Conservation (phyloP, 2,329 filamentous ascomycete genomes). For the Colletotrichum australisinense region DNA sequence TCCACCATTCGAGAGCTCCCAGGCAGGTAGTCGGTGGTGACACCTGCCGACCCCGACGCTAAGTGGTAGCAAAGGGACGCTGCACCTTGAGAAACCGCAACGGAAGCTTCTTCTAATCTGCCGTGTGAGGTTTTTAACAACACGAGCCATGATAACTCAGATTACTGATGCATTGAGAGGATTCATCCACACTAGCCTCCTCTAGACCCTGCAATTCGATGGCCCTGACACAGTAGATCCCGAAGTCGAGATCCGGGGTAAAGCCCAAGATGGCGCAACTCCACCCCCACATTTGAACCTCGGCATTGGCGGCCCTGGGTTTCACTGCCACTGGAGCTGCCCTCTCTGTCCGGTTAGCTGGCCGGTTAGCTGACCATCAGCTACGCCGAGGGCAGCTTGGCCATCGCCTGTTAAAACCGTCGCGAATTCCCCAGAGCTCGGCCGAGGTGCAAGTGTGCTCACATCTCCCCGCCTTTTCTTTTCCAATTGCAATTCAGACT, state of each 20-base stretch:
- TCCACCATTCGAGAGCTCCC: not conserved
- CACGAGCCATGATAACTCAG: not conserved
- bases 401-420: conserved; percentile 30
- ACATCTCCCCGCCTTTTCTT: not conserved
- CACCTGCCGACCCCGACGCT: not conserved
- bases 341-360: conserved; percentile 11
- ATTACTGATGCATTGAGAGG: conserved; percentile 4
- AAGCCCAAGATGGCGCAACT: conserved; percentile 13
- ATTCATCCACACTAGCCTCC: not conserved
- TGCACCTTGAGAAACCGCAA: not conserved
- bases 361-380: conserved; percentile 24
- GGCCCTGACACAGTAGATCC: conserved; percentile 4
- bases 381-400: conserved; percentile 28
- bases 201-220: not conserved
- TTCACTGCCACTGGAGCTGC: conserved; percentile 23
- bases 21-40: not conserved
- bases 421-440: conserved; percentile 24
- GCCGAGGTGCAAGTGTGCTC: conserved; percentile 17
- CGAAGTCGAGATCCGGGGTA: conserved; percentile 31
- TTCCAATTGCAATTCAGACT: conserved; percentile 4
- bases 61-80: not conserved
- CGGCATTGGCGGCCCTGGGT: conserved; percentile 32
- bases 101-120: not conserved
- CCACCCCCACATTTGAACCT: conserved; percentile 36
- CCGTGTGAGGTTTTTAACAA: not conserved